Evolutionary conservation across 2,329 filamentous ascomycete genomes (phyloP), one percentile per base, ranked within the genome.

Genomic region (Sporothrix brunneoviolacea): DNA sequence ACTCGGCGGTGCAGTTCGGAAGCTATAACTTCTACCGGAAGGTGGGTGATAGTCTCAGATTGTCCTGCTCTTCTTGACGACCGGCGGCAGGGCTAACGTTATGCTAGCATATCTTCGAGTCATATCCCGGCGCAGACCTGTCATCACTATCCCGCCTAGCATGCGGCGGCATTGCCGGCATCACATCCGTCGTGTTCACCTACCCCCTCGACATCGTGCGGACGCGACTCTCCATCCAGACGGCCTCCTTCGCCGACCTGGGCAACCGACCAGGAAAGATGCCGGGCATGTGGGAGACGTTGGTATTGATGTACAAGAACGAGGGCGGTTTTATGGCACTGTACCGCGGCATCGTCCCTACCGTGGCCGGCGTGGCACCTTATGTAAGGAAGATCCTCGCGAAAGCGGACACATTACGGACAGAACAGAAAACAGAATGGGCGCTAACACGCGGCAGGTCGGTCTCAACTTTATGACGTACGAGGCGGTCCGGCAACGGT

Each of bases 401-500:
- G n/a, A n/a, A n/a, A n/a, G n/a, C n/a, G n/a, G n/a, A n/a, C n/a
- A n/a, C n/a, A n/a, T n/a, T n/a, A n/a, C n/a, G n/a, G n/a, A n/a
- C n/a, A n/a, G n/a, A n/a, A n/a, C n/a, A n/a, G n/a, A n/a, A n/a
- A n/a, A n/a, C n/a, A n/a, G n/a, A n/a, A n/a, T n/a, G n/a, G n/a
- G n/a, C n/a, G 27, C 36, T 56, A 36, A 49, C 27, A 18, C 24
- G 12, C 2, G 2, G 7, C 59, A 90, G 84, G 86, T 98, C 55
- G 93, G 93, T 35, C 75, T 98, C 49, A 98, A 98, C 67, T 98
- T 98, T 68, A 97, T 97, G 90, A 89, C 88, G 6, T 98, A 98
- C 69, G 93, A 98, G 68, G 85, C 85, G 43, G 84, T 91, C 52
- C 83, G 93, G 54, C 82, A 83, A 61, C 84, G 85, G 59, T 76